Base-by-base conservation (phyloP, 495 filamentous ascomycete genomes). In the Penicillium dipodomyicola region DNA sequence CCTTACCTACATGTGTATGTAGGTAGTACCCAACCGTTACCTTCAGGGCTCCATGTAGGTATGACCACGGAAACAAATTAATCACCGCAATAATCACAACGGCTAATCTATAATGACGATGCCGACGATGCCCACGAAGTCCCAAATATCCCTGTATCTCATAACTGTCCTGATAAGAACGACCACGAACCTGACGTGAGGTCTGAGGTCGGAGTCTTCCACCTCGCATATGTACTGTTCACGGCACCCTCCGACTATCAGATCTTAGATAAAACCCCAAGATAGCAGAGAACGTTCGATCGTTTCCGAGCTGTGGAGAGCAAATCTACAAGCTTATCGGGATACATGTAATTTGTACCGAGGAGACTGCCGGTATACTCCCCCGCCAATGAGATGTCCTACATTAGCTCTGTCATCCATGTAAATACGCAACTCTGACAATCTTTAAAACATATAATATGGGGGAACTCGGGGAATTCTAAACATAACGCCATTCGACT, bases 261-360 rank as follows among this genome's bases (percentile, higher is more conserved):
- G 15, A 47, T 46, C 30, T 39, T 12, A 54, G 52, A 54, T 54
- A 54, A 47, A 47, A 54, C 33, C 41, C 19, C 42, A 30, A 54
- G 41, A 45, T 45, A 45, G 29, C 30, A 35, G 43, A 47, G 17
- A 54, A 46, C 8, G 20, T 54, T 46, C 17, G 33, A 41, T 41
- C 12, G 20, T 22, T 25, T 25, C 32, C 48, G 33, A 27, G 22
- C 5, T 46, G 45, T 48, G 49, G 49, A 41, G 35, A 40, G 22
- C 12, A 35, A 37, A 20, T 14, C 48, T 15, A 3, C 33, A 1
- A 17, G 11, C 47, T 50, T 50, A 9, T n/a, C 22, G n/a, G 35
- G 23, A 52, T 17, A n/a, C 7, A 17, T n/a, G 33, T 37, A 37
- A 6, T 8, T n/a, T 14, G 14, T 39, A 39, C 15, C 15, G n/a